Base-by-base conservation (phyloP, 495 filamentous ascomycete species). In the Glarea lozoyensis region DNA sequence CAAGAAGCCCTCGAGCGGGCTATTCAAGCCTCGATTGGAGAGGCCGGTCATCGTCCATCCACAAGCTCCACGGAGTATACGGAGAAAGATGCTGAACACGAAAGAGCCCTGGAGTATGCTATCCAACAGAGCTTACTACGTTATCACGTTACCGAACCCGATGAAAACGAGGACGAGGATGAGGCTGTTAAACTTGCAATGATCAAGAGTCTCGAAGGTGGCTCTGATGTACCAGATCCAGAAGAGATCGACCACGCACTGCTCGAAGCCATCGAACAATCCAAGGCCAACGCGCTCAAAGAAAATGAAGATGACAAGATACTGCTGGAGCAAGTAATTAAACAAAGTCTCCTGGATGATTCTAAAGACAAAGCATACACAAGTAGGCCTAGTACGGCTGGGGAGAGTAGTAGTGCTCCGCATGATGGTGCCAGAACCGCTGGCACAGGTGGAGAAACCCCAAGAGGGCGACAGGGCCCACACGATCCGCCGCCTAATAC, bases 361-460 rank as follows among this genome's bases (percentile, higher is more conserved):
- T n/a, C n/a, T n/a, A n/a, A n/a, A n/a, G n/a, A n/a, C n/a, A n/a
- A n/a, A n/a, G n/a, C n/a, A n/a, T n/a, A n/a, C n/a, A n/a, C n/a
- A 67, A 0, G 84, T 87, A 60, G 84, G 87, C 55, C 76, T 83
- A 21, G 73, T 84, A 46, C 72, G 88, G 19, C 54, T 89, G 56
- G 79, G 85, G 46, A 85, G 83, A 58, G 70, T 86, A n/a, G 84
- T 79, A 65, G 79, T 74, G 61, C 82, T 86, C 61, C 87, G 84
- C 60, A 52, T 86, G 16, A 69, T 72, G 0, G 84, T 88, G 62
- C 74, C 76, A 41, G 67, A 74, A 49, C 70, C 68, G 54, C 56
- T 62, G 27, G 33, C 40, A 46, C 16, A 19, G 40, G 18, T 40
- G 10, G 45, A 31, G 29, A 23, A 37, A 47, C 40, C 9, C 16